Conservation (phyloP, 345 rosid genomes). For the Aquilaria sinensis region DNA sequence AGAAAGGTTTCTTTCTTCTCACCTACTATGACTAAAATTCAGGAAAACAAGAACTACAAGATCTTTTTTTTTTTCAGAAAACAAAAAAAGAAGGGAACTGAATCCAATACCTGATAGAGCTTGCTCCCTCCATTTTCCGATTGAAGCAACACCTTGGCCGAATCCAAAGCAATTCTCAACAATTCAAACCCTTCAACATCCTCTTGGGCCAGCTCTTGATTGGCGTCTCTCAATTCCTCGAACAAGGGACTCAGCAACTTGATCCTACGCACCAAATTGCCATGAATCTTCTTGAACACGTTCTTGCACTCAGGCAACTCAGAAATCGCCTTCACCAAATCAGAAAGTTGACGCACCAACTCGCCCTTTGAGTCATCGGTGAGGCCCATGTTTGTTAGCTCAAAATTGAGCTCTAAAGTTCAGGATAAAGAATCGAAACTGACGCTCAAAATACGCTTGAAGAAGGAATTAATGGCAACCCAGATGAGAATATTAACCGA, state of each 20-base stretch:
- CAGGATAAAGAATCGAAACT: constrained; percentile 1
- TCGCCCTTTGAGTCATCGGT: constrained; percentile 28
- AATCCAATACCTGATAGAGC: constrained; percentile 55
- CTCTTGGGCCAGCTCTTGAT: constrained; percentile 33
- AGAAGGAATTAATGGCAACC: constrained; percentile 12
- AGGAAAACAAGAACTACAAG: neutral
- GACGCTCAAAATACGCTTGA: constrained; percentile 3
- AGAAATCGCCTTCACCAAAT: constrained; percentile 58
- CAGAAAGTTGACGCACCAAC: constrained; percentile 43
- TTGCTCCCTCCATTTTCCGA: constrained; percentile 70
- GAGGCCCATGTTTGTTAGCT: constrained; percentile 27
- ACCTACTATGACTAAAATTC: constrained; percentile 6
- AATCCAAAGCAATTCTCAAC: constrained; percentile 50
- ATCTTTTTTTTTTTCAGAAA: constrained; percentile 12
- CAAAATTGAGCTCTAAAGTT: neutral
- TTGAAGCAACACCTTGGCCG: constrained; percentile 53
- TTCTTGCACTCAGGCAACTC: constrained; percentile 54
- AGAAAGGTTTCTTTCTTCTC: neutral
- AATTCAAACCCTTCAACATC: constrained; percentile 43
- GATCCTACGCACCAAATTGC: constrained; percentile 79
- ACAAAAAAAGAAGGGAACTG: constrained; percentile 11
- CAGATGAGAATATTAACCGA: constrained; percentile 10
- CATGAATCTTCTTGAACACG: constrained; percentile 58
- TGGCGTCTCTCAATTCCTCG: constrained; percentile 66
- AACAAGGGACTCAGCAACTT: constrained; percentile 93